Base-by-base conservation (phyloP, 2,329 filamentous ascomycete species). In the Boeremia lycopersici region DNA sequence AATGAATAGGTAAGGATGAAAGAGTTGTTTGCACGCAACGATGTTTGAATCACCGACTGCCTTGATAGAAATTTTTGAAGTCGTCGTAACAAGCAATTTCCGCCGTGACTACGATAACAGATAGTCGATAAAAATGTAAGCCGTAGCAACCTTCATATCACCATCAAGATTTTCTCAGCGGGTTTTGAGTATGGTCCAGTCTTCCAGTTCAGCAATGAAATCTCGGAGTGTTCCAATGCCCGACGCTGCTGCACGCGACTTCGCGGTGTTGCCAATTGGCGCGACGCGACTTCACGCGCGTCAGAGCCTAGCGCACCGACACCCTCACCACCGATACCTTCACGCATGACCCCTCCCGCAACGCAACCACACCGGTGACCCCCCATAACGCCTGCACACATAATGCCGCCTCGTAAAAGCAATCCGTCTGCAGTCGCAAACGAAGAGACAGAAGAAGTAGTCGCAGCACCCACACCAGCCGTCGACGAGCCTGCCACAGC, bases 321-420 rank as follows among this genome's bases (percentile, higher is more conserved):
- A 30, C 45, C 39, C 29, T 40, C 50, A 56, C 45, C 55, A 60
- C 49, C 53, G 19, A 50, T 49, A 57, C 49, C 54, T 56, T 47
- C 56, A 60, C 51, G 45, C 33, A 50, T 42, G 53, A 48, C 35
- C 35, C 41, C 51, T 36, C 53, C 44, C 30, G 51, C 40, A 40
- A 52, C 43, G 35, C 25, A 19, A 41, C 31, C 29, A 41, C 45
- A n/a, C 48, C 30, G 34, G 35, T 49, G 41, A 49, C 42, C 23
- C 34, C 40, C 29, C 51, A 42, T 38, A 41, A 41, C 10, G 1
- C 10, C 15, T 28, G 26, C 38, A n/a, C 38, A 29, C 13, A 39
- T n/a, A 39, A 81, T 81, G 79, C 78, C 79, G 6, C 68, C 76
- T n/a, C 73, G 76, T 56, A 81, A 79, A 68, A 79, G 77, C 64